Evolutionary conservation across 2,329 filamentous ascomycete species (phyloP).

Genomic region (Leptographium lundbergii): DNA sequence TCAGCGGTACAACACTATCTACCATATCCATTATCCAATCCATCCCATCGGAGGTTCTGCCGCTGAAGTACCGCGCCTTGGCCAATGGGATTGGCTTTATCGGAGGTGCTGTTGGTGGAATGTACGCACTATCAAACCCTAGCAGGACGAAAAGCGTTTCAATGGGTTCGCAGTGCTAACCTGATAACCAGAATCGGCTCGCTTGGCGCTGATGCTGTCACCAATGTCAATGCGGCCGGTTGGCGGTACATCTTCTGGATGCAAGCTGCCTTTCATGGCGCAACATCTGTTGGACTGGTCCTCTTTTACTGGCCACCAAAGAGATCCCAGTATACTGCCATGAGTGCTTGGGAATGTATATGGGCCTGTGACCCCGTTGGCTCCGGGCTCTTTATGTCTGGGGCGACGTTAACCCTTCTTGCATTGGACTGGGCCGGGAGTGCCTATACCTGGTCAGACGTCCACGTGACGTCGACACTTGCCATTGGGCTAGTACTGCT

Average conservation of each 20-base stretch:
- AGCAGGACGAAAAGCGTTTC: too few species aligned
- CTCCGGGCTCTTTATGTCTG: conserved; percentile 28
- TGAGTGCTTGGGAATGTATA: conserved; percentile 25
- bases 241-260: conserved; percentile 49
- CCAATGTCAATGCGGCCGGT: conserved; percentile 30
- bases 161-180: not conserved
- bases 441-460: conserved; percentile 25
- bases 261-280: conserved; percentile 38
- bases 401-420: conserved; percentile 30
- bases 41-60: conserved; percentile 43
- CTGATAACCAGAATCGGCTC: conserved; percentile 26
- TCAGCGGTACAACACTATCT: conserved; percentile 40
- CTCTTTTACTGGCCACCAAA: conserved; percentile 33
- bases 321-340: conserved; percentile 22
- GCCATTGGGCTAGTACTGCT: conserved; percentile 28
- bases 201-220: conserved; percentile 38
- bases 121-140: conserved; percentile 24
- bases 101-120: conserved; percentile 35
- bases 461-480: conserved; percentile 27
- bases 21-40: conserved; percentile 43
- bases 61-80: conserved; percentile 41
- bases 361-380: conserved; percentile 37
- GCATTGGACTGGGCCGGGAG: conserved; percentile 33
- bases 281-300: conserved; percentile 33
- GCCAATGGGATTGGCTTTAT: conserved; percentile 40